Base-by-base conservation (phyloP, 768 basidiomycete genomes). In the Mrakia gelida region DNA sequence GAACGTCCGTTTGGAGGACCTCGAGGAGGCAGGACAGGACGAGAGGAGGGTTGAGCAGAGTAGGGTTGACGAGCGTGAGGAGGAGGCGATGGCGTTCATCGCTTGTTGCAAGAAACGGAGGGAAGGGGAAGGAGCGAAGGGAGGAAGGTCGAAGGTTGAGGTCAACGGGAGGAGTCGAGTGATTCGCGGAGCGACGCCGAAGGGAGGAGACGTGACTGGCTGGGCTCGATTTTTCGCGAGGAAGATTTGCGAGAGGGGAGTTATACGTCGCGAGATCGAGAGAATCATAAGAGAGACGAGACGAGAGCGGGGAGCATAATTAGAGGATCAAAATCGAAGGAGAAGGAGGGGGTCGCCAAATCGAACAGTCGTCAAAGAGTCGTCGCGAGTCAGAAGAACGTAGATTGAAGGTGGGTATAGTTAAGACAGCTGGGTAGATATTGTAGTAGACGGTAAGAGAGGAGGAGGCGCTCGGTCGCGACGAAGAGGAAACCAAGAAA, bases 71-170 rank as follows among this genome's bases (percentile, higher is more conserved):
- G 65, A 67, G 65, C 65, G 65, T 10, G 65, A 70, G 21, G 67
- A 70, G 41, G 67, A 70, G 23, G 67, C 67, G 41, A 70, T 70
- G 16, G 67, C 67, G 26, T 70, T 70, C 67, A 70, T 70, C 38
- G 13, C 38, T 70, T 28, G 63, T 70, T 43, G 34, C 18, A 38
- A 68, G 41, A n/a, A 43, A 41, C n/a, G n/a, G n/a, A 70, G 38
- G 23, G 15, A 21, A 23, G 23, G 18, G 67, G 7, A 8, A 11
- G 4, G 32, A 41, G n/a, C 6, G 67, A 13, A 13, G 9, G 15
- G 38, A 41, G 59, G 59, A 59, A 10, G 59, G 59, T 59, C 59
- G 59, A 59, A 4, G 59, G 26, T 59, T n/a, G 59, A 26, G 59
- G 28, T 13, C 5, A 56, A n/a, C n/a, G 56, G 56, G 23, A 56